These are phyloP conservation scores for Pulveroboletus sp. DNA, from an alignment of 768 basidiomycete genomes.

Conservation along the genomic window DNA sequence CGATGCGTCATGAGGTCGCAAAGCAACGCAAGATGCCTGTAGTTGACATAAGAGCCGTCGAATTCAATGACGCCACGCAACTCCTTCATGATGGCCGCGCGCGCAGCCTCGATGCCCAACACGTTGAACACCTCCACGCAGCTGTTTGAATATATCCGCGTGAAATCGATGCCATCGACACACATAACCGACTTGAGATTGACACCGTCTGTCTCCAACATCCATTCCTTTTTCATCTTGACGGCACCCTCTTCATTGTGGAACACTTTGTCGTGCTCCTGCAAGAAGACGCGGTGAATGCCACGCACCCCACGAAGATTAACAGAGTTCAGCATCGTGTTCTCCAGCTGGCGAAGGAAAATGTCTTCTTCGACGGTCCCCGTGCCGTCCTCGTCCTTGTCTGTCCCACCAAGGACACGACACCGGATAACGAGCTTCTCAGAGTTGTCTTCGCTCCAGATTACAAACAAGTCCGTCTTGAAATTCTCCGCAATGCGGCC, in stretches of 20 bases:
- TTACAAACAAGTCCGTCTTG: conserved; percentile 94
- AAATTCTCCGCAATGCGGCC: conserved; percentile 91
- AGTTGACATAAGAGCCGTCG: conserved; percentile 99
- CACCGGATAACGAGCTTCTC: conserved; percentile 97
- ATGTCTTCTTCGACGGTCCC: conserved; percentile 85
- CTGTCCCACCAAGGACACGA: conserved; percentile 78
- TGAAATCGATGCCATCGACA: conserved; percentile 91
- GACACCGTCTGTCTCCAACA: conserved; percentile 94
- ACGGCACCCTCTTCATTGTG: conserved; percentile 64
- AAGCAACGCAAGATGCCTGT: conserved; percentile 92
- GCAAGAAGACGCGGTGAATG: conserved; percentile 90
- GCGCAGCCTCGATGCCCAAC: conserved; percentile 94
- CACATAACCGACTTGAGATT: conserved; percentile 95
- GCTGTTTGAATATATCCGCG: conserved; percentile 93
- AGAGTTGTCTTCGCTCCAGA: conserved; percentile 98
- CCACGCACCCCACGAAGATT: conserved; percentile 88
- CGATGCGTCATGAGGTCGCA: conserved; percentile 99
- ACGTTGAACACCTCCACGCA: conserved; percentile 93
- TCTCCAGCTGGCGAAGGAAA: conserved; percentile 93
- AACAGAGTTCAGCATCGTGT: conserved; percentile 94
- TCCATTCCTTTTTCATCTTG: conserved; percentile 75
- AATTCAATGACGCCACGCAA: conserved; percentile 95
- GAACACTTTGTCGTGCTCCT: conserved; percentile 76
- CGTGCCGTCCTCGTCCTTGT: conserved; percentile 81
- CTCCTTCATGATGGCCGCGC: conserved; percentile 91